A percentile compares a stretch with the other conserved stretches of the same genome.
Conservation (phyloP, 2,329 filamentous ascomycete genomes). For the Trichoderma cornu-damae region DNA sequence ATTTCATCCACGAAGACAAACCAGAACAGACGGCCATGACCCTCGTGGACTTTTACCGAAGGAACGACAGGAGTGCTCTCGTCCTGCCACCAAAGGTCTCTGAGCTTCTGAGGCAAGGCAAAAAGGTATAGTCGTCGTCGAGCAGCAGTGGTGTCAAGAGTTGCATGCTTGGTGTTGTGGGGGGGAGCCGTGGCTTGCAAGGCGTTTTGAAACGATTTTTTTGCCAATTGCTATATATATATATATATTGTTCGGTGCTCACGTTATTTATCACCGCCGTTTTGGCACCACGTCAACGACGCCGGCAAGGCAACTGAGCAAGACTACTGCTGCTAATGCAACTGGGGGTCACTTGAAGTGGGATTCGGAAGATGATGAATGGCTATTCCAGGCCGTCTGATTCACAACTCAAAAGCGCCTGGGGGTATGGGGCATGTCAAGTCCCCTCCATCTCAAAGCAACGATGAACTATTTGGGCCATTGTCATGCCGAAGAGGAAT, state of each 20-base stretch:
- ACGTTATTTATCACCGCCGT: neutral
- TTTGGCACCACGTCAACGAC: neutral
- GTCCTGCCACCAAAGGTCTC: constrained; percentile 90
- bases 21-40: constrained; percentile 83
- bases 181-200: neutral
- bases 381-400: neutral
- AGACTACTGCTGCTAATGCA: neutral
- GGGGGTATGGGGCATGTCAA: too few relatives aligned
- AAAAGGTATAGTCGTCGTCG: constrained; percentile 43
- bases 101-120: constrained; percentile 60
- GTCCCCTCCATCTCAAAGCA: too few relatives aligned
- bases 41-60: constrained; percentile 82
- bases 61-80: constrained; percentile 80
- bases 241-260: constrained; percentile 1
- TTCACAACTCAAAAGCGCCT: too few relatives aligned
- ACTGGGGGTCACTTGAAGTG: neutral
- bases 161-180: neutral
- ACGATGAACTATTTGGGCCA: too few relatives aligned
- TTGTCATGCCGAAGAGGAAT: too few relatives aligned
- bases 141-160: neutral
- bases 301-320: neutral
- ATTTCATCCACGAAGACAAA: constrained; percentile 94
- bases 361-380: neutral
- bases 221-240: neutral
- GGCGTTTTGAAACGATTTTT: constrained; percentile 5